These are phyloP conservation scores for Exophiala calicioides DNA, from an alignment of 2,329 filamentous ascomycete genomes.

Conservation along the genomic window DNA sequence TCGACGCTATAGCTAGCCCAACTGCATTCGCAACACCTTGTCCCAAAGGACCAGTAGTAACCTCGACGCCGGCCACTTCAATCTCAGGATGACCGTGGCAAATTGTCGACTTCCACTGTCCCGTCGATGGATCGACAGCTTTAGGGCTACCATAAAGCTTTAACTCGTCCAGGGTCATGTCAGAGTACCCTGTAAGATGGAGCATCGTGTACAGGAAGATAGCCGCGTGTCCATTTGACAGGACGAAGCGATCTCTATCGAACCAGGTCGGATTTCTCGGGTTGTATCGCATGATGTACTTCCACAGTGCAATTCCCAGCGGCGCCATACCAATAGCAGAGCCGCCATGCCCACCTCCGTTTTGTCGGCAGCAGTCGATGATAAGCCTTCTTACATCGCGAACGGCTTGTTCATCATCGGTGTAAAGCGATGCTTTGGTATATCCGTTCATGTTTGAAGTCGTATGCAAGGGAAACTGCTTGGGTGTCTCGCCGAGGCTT, in stretches of 20 bases:
- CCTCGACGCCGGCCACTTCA: constrained; percentile 57
- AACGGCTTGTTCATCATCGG: constrained; percentile 5
- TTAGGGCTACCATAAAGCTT: constrained; percentile 35
- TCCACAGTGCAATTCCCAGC: constrained; percentile 46
- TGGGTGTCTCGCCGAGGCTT: too few relatives aligned
- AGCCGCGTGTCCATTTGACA: constrained; percentile 53
- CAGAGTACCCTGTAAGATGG: constrained; percentile 37
- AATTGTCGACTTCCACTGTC: constrained; percentile 32
- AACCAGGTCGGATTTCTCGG: constrained; percentile 58
- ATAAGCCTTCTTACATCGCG: constrained; percentile 1
- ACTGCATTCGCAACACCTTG: constrained; percentile 63
- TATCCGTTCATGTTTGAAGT: too few relatives aligned
- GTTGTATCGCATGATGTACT: constrained; percentile 47
- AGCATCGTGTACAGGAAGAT: constrained; percentile 35
- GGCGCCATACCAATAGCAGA: constrained; percentile 48
- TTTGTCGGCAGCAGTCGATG: constrained; percentile 29
- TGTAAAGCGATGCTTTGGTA: too few relatives aligned
- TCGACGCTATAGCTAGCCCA: constrained; percentile 59
- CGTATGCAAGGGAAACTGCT: too few relatives aligned
- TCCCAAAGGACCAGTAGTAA: constrained; percentile 59
- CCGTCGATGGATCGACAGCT: constrained; percentile 26
- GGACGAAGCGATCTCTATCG: constrained; percentile 64
- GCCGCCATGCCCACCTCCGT: constrained; percentile 34
- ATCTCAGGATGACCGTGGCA: constrained; percentile 55
- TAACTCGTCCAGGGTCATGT: constrained; percentile 39